Base-by-base conservation (phyloP, 169 alveolate species). In the Cryptosporidium bovis region DNA sequence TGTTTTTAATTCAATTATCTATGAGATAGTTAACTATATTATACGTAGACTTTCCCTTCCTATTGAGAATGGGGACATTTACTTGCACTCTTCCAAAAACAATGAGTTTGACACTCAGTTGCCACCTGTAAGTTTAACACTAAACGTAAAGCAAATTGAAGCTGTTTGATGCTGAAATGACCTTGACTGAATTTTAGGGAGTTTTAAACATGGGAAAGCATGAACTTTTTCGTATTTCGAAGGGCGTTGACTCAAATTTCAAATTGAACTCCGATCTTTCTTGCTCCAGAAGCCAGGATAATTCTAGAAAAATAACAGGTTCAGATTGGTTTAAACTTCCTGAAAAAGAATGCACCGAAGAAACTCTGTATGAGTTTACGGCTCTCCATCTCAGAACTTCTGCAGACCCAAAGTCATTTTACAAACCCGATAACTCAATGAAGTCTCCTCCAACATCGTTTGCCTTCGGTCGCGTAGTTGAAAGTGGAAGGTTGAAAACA, bases 311-410 rank as follows among this genome's bases (percentile, higher is more conserved):
- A n/a, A 5, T 29, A 24, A 60, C 53, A 2, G 16, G 51, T 31
- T 50, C 65, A 16, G 51, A 36, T 24, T 77, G 87, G 87, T 62
- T 58, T 46, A 50, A 48, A 24, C 29, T 77, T 24, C 77, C 71
- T 15, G 69, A 60, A 15, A 7, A 62, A 13, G 87, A 77, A 13
- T 36, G 13, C 6, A 77, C 71, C 3, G 77, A 56, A 4, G 53
- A 77, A 40, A 31, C 29, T 5, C 20, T 34, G 18, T 36, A 46
- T n/a, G 87, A 77, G 29, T 60, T 77, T 20, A 3, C 16, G 34
- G 87, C 87, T 62, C 34, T 77, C 16, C 87, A 60, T 20, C 36
- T 77, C 24, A 56, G 87, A 13, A 62, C n/a, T 46, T 77, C 87
- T 13, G 51, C 36, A 2, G 87, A 48, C 15, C 87, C 87, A 5